Base-by-base conservation (phyloP, 805 yeast genomes). In the Zygoascus bituminiphila region DNA sequence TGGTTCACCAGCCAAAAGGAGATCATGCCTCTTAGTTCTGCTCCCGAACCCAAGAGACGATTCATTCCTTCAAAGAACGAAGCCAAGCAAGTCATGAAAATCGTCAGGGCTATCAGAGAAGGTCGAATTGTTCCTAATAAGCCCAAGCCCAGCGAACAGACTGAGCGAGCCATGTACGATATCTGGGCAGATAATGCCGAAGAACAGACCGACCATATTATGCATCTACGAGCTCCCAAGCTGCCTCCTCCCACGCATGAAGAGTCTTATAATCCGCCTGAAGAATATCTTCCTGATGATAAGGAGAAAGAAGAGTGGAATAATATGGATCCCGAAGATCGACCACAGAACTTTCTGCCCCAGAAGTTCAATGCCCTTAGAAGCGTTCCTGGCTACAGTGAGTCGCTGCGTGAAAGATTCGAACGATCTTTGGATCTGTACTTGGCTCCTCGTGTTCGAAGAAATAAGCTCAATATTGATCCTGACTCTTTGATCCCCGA, bases 231-330 rank as follows among this genome's bases (percentile, higher is more conserved):
- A 62, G 98, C 98, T 14, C 98, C 99, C 35, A 91, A 93, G 66
- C 58, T 88, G 58, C 81, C 96, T 14, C 98, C 97, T 31, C 99
- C 99, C 50, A 87, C 97, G 0, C 80, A 93, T 62, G 98, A 91
- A 57, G 96, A 91, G 70, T 81, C 93, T 59, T 93, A 93, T 67
- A 93, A 93, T 63, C 99, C 99, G 33, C 99, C 99, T 4, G 96
- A 76, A 61, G 99, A 93, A 71, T 93, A 93, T 61, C 69, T 93
- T 56, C 69, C 87, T 52, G 80, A 80, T 12, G 84, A 79, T 43
- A 91, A 88, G 60, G 98, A 91, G 63, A 71, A 69, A 55, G 73
- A 80, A 56, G 71, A 76, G 58, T 86, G 91, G 86, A 77, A 78
- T 54, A 76, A 75, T 41, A 64, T 71, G 35, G 93, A 83, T 38